phyloP scores from a whole-genome alignment of 768 basidiomycete species.

The Termitomyces sp. region DNA sequence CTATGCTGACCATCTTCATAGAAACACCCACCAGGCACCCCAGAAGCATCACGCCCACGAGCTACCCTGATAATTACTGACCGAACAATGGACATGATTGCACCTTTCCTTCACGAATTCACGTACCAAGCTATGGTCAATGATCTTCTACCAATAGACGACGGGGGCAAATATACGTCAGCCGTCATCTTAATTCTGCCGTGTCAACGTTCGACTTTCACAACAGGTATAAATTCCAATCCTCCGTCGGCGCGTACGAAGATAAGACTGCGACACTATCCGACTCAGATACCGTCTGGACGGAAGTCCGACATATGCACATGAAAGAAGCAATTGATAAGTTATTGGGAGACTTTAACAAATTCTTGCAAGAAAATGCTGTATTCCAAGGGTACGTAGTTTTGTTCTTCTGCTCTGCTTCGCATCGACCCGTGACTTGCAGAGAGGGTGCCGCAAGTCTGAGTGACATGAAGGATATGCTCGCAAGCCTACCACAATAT shows the following conservation, averaged over 20 bases:
- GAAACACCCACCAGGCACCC: slow-evolving; percentile 32
- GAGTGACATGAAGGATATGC: slow-evolving; percentile 99
- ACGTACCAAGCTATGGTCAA: slow-evolving; percentile 99
- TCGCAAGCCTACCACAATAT: slow-evolving; percentile 90
- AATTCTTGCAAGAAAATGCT: slow-evolving; percentile 90
- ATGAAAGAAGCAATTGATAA: slow-evolving; percentile 99
- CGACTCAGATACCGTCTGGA: slow-evolving; percentile 89
- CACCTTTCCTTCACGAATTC: slow-evolving; percentile 94
- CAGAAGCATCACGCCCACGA: slow-evolving; percentile 59
- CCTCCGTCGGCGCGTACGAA: slow-evolving; percentile 78
- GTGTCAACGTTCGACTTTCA: not conserved
- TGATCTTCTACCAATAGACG: slow-evolving; percentile 84
- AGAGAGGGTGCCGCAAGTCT: slow-evolving; percentile 81
- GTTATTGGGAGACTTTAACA: slow-evolving; percentile 93
- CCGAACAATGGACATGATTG: slow-evolving; percentile 89
- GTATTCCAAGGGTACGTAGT: slow-evolving; percentile 79
- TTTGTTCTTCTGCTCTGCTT: not conserved
- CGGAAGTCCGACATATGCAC: slow-evolving; percentile 91
- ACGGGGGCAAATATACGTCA: slow-evolving; percentile 83
- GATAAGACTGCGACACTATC: slow-evolving; percentile 84
- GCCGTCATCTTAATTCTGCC: slow-evolving; percentile 22
- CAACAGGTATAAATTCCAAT: slow-evolving; percentile 87
- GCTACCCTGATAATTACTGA: slow-evolving; percentile 89
- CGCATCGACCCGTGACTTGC: slow-evolving; percentile 5
- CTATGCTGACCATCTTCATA: slow-evolving; percentile 19